A percentile compares a stretch with the other conserved stretches of the same genome.
Evolutionary conservation across 495 filamentous ascomycete genomes (phyloP).

Genomic region (Penicillium goetzii): DNA sequence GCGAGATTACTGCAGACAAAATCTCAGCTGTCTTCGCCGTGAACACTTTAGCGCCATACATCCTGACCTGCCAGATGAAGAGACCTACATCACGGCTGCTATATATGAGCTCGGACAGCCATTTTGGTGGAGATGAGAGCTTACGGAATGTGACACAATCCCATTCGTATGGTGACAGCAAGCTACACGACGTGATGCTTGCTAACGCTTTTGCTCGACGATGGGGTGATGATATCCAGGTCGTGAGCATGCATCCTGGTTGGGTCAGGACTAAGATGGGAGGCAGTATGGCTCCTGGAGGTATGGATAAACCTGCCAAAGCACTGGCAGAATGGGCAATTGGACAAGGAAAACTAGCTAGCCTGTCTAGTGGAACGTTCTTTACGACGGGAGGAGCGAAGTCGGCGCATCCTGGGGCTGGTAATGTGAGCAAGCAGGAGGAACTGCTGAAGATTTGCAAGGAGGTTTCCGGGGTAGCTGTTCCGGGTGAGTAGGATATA

Average conservation of each 20-base stretch:
- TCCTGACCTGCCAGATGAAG: constrained; percentile 57
- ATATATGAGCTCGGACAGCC: constrained; percentile 55
- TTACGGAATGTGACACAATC: constrained; percentile 42
- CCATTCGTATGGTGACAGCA: constrained; percentile 53
- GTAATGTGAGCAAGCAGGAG: constrained; percentile 39
- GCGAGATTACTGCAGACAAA: constrained; percentile 46
- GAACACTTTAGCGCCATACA: constrained; percentile 62
- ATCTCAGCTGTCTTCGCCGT: constrained; percentile 58
- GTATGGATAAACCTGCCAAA: constrained; percentile 49
- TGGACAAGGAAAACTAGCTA: constrained; percentile 36
- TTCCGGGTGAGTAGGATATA: constrained; percentile 17
- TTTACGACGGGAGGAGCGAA: constrained; percentile 32
- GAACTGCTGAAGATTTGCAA: constrained; percentile 36
- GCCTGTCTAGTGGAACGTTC: constrained; percentile 32
- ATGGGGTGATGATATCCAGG: constrained; percentile 51
- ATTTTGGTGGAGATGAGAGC: constrained; percentile 50
- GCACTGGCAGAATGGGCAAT: constrained; percentile 51
- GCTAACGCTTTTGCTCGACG: constrained; percentile 56
- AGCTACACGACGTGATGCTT: constrained; percentile 58
- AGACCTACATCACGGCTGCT: constrained; percentile 52
- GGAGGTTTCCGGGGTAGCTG: constrained; percentile 34
- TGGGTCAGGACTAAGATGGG: constrained; percentile 70
- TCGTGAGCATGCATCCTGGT: constrained; percentile 60
- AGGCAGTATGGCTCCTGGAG: constrained; percentile 50
- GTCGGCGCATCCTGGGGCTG: constrained; percentile 32